A percentile compares a stretch with the other conserved stretches of the same genome.
These are phyloP conservation scores for Mycothermus thermophilus DNA, from an alignment of 495 filamentous ascomycete genomes.

Conservation along the genomic window DNA sequence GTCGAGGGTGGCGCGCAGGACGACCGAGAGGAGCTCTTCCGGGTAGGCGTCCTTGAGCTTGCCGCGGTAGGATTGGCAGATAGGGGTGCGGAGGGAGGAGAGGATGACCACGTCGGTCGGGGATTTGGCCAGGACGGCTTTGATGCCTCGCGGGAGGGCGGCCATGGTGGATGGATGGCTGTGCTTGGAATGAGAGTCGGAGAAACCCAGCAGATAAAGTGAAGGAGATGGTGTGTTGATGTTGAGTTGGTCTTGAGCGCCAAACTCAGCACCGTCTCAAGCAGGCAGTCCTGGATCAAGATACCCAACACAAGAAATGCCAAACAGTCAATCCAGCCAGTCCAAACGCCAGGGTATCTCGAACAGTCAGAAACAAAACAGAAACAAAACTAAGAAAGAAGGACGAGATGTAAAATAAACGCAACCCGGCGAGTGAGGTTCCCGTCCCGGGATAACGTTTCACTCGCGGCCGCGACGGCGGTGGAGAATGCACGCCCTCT, in stretches of 20 bases:
- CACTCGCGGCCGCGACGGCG: conserved; percentile 7
- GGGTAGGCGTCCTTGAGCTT: conserved; percentile 79
- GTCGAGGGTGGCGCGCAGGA: conserved; percentile 69
- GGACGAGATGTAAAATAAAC: conserved; percentile 1
- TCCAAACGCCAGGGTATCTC: conserved; percentile 1
- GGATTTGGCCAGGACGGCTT: conserved; percentile 64
- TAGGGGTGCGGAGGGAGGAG: conserved; percentile 73
- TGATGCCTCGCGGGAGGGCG: conserved; percentile 41
- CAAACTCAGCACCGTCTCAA: too few species aligned
- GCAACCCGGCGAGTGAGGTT: too few species aligned
- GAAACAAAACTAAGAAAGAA: neutral
- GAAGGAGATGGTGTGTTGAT: neutral
- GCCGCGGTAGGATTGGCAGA: conserved; percentile 70
- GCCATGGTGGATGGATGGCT: conserved; percentile 12
- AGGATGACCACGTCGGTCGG: conserved; percentile 79
- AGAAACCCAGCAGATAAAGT: neutral
- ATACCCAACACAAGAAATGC: neutral
- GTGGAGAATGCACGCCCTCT: conserved; percentile 8
- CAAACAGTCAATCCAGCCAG: neutral
- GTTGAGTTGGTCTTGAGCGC: neutral
- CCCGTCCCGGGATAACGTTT: conserved; percentile 8
- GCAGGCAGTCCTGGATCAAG: too few species aligned
- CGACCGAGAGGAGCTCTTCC: conserved; percentile 70
- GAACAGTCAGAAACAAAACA: neutral
- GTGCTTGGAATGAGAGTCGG: neutral